Percentiles rank a stretch among this genome's conserved stretches.
Conservation (phyloP, 192 early-diverging fungal genomes). For the Podila epigama region DNA sequence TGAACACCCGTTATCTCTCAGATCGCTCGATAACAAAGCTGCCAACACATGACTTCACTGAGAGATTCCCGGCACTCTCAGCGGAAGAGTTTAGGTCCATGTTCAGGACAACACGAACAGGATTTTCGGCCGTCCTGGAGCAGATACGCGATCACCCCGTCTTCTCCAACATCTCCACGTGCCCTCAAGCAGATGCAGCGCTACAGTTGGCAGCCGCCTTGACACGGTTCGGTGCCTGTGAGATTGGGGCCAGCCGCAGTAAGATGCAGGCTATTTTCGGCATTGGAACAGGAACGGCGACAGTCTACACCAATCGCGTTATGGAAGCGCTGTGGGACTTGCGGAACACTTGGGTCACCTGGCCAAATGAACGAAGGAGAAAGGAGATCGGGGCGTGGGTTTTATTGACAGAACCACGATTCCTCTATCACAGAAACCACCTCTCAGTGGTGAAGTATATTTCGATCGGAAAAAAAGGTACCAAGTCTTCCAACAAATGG, state of each 20-base stretch:
- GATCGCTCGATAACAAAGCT: neutral
- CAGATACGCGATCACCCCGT: conserved; percentile 1
- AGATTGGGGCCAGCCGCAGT: neutral
- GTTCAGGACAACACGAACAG: conserved; percentile 11
- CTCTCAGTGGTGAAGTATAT: conserved; percentile 2
- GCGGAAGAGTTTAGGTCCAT: conserved; percentile 9
- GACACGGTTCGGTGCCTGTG: conserved; percentile 5
- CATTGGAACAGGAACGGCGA: conserved; percentile 7
- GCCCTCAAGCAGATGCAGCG: neutral
- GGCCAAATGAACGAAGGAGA: conserved; percentile 1
- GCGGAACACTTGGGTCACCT: neutral
- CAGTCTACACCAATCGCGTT: conserved; percentile 9
- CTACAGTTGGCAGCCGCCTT: conserved; percentile 18
- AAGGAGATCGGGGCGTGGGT: conserved; percentile 13
- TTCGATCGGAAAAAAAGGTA: conserved; percentile 15
- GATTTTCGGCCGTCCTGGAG: conserved; percentile 1
- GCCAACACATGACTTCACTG: neutral
- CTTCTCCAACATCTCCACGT: conserved; percentile 13
- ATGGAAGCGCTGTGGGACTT: neutral
- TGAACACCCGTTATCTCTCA: neutral
- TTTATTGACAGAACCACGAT: conserved; percentile 20
- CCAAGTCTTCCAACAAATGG: no score
- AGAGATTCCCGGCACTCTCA: neutral
- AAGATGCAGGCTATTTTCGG: neutral
- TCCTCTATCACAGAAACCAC: conserved; percentile 5